Evolutionary conservation across 1,284 basidiomycete species (phyloP).

Genomic region (Cerioporus squamosus): DNA sequence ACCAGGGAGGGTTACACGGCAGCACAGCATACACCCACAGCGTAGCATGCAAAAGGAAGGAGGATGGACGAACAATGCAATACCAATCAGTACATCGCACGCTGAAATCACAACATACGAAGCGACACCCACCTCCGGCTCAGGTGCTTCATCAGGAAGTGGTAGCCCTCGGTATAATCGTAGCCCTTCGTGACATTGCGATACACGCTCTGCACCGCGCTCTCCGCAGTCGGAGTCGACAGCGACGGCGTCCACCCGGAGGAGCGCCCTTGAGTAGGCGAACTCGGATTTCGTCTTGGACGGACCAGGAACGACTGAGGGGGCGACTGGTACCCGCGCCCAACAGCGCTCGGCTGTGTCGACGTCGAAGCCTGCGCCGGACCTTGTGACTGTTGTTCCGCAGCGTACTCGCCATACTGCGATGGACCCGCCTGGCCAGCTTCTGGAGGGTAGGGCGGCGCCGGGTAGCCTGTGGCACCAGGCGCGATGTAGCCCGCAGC

Average conservation of each 20-base stretch:
- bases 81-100: neutral
- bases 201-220: constrained; percentile 66
- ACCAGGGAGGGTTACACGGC: neutral
- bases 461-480: constrained; percentile 10
- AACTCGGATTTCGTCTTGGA: constrained; percentile 17
- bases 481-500: constrained; percentile 23
- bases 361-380: constrained; percentile 10
- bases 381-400: constrained; percentile 13
- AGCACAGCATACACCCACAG: constrained; percentile 1
- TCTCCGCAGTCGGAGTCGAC: constrained; percentile 21
- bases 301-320: constrained; percentile 19
- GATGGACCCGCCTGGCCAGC: constrained; percentile 1
- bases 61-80: neutral
- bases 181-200: constrained; percentile 80
- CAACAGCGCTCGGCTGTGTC: neutral
- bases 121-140: constrained; percentile 72
- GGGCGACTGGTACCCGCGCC: constrained; percentile 8
- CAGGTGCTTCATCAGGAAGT: constrained; percentile 92
- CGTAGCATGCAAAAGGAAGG: neutral
- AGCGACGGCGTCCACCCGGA: constrained; percentile 26
- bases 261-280: constrained; percentile 21
- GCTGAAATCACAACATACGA: neutral
- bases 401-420: constrained; percentile 20
- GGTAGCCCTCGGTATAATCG: constrained; percentile 94
- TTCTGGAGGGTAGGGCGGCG: neutral